Base-by-base conservation (phyloP, 1,284 basidiomycete species). In the Sutorius eximius region DNA sequence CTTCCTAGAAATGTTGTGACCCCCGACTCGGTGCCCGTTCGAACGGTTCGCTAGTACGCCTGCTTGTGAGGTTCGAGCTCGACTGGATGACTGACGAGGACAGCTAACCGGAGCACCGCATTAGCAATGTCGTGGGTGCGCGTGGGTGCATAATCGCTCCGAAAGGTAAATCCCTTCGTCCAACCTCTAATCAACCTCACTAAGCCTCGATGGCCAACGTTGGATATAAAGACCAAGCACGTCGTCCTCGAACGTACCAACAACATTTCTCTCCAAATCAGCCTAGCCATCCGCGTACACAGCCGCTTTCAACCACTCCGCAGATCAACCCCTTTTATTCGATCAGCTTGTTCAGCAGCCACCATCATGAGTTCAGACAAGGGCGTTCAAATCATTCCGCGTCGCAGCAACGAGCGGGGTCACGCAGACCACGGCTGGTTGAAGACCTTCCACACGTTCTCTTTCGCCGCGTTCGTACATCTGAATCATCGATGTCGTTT, bases 381-480 rank as follows among this genome's bases (percentile, higher is more conserved):
- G 24, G 29, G 13, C 11, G 45, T 83, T 61, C 77, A 77, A 57
- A 77, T 88, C 48, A 55, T 77, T 48, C 76, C 78, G 18, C 82
- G 89, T 58, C 79, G 69, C 53, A 91, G 83, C 63, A 66, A 84
- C 53, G 82, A 87, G 45, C 81, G 93, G 41, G 93, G 92, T 9
- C 74, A 88, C 51, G 89, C 89, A 13, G 83, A 96, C 69, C 93
- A 94, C 63, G 85, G 85, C 22, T 98, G 94, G 94, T 77, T 98
- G 46, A 95, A 94, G 79, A 89, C 88, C 0, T 93, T 93, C 78
- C 91, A 93, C 63, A 89, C 91, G 0, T 95, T 93, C 70, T 83
- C 85, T 8, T 95, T 95, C 65, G 88, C 93, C 1, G 73, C 73
- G 86, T 87, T 67, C 49, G 83, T 77, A 32, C 37, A 30, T 32